Conservation (phyloP, 1,284 basidiomycete genomes). For the Neolentinus lepideus region DNA sequence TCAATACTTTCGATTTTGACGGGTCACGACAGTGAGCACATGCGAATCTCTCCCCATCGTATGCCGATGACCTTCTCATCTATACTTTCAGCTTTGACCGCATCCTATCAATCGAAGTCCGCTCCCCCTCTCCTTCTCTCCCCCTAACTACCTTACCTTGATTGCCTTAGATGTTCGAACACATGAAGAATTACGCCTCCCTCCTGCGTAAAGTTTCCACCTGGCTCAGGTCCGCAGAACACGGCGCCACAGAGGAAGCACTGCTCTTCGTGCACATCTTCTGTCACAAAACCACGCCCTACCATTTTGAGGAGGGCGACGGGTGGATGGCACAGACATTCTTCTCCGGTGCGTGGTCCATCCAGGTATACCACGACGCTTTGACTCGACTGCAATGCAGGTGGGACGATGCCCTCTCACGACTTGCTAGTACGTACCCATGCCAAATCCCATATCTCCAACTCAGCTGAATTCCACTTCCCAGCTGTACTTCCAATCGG, state of each 20-base stretch:
- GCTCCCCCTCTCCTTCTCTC: neutral
- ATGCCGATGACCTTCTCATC: neutral
- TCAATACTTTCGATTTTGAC: conserved; percentile 60
- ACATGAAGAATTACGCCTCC: conserved; percentile 73
- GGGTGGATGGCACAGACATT: conserved; percentile 79
- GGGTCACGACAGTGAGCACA: conserved; percentile 36
- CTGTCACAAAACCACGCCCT: conserved; percentile 61
- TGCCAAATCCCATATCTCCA: neutral
- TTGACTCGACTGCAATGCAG: conserved; percentile 26
- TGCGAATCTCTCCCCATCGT: neutral
- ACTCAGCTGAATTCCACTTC: neutral
- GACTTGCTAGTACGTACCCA: conserved; percentile 50
- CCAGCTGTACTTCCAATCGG: conserved; percentile 64
- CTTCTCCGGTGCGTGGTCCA: conserved; percentile 63
- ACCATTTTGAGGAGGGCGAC: conserved; percentile 69
- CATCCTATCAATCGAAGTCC: conserved; percentile 66
- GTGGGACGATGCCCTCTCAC: conserved; percentile 61
- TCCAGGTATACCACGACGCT: too few species aligned
- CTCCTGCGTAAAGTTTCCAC: conserved; percentile 62
- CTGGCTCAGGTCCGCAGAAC: conserved; percentile 50
- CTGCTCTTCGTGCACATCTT: conserved; percentile 74
- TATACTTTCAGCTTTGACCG: conserved; percentile 53
- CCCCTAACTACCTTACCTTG: neutral
- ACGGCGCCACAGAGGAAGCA: conserved; percentile 22
- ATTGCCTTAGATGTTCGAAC: conserved; percentile 64